Evolutionary conservation across 352 stramenopile genomes (phyloP).

Genomic region (Globisporangium solare): DNA sequence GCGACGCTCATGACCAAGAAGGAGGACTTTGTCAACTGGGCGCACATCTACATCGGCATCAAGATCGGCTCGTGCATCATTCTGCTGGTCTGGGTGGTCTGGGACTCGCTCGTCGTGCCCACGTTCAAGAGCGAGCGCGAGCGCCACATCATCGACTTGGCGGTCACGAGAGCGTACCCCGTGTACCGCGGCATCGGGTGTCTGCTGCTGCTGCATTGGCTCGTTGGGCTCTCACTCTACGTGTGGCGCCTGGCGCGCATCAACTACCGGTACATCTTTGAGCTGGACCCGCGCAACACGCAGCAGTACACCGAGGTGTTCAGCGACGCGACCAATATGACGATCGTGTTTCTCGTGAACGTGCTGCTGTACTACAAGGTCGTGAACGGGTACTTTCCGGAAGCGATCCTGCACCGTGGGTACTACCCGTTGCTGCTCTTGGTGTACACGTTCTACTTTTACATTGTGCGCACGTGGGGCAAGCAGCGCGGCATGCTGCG

Average conservation of each 20-base stretch:
- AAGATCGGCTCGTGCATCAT: conserved; percentile 79
- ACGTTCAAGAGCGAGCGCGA: conserved; percentile 63
- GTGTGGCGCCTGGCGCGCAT: conserved; percentile 88
- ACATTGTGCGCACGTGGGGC: conserved; percentile 87
- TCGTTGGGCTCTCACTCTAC: conserved; percentile 88
- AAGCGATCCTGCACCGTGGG: conserved; percentile 75
- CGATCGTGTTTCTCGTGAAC: conserved; percentile 92
- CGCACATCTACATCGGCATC: conserved; percentile 81
- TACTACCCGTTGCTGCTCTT: conserved; percentile 92
- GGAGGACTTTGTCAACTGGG: conserved; percentile 72
- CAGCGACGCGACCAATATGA: conserved; percentile 94
- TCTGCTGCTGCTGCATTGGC: conserved; percentile 94
- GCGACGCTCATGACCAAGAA: conserved; percentile 80
- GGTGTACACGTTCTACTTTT: conserved; percentile 91
- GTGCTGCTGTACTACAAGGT: conserved; percentile 98
- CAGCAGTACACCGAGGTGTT: conserved; percentile 90
- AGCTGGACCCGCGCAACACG: conserved; percentile 84
- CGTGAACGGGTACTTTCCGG: conserved; percentile 82
- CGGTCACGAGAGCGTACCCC: conserved; percentile 84
- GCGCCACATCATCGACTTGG: conserved; percentile 70
- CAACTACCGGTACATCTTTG: conserved; percentile 96
- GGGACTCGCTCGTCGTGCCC: conserved; percentile 90
- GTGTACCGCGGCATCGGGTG: conserved; percentile 95
- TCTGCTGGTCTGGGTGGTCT: conserved; percentile 92
- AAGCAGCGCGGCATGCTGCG: conserved; percentile 81